Evolutionary conservation across 1,284 basidiomycete species (phyloP), one percentile per base, ranked within the genome.

Genomic region (Coniferiporia sulphurascens): DNA sequence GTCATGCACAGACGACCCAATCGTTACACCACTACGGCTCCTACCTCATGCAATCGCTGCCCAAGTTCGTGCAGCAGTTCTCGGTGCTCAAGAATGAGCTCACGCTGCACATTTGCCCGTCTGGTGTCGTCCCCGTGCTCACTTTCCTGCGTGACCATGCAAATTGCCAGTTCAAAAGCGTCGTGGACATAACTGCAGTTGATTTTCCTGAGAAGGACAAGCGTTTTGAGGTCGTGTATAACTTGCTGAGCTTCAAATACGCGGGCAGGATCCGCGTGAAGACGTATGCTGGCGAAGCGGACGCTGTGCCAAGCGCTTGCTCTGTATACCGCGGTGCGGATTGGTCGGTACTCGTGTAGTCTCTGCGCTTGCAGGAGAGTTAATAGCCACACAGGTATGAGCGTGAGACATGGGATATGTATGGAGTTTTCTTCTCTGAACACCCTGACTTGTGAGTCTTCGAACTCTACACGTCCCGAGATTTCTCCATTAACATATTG

Each of bases 41-140:
- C 63, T 96, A 96, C 75, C 78, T 97, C 67, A 86, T 83, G 56
- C 91, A 95, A 70, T 93, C 89, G 69, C 84, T 98, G 22, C 94
- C 94, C 60, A 97, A 95, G 78, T 95, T 87, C 78, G 84, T 98
- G 70, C 95, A 98, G 75, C 95, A 98, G 74, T 97, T 95, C 81
- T 93, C 91, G n/a, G 91, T 98, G 52, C 87, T 95, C 76, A 95
- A 95, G 79, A 96, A 99, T 74, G 97, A 99, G 74, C 81, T 99
- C 62, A 91, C 92, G 12, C 82, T 99, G 64, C 93, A 96, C 76
- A 81, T 91, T 70, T 82, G 88, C 0, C 97, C 97, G 4, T 81
- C 86, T 21, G 91, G 84, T 58, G 78, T 99, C 67, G 72, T 95
- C 56, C 95, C 93, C 34, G 86, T 93, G 54, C 80, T 99, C 66